Evolutionary conservation across 768 basidiomycete species (phyloP).

Genomic region (Mycena kentingensis): DNA sequence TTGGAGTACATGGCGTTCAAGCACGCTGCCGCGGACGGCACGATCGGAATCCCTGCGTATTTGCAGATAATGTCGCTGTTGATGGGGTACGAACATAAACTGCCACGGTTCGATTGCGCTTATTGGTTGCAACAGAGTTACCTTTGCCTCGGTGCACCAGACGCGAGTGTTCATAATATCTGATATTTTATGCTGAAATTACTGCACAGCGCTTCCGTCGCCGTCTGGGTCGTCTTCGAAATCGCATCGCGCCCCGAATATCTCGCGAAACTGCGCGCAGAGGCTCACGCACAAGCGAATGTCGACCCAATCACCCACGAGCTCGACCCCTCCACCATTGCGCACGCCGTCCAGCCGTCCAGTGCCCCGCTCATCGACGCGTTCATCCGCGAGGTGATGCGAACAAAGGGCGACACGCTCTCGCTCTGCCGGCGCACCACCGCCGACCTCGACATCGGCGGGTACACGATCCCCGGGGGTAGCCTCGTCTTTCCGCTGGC

Average conservation of each 20-base stretch:
- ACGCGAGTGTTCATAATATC: constrained; percentile 34
- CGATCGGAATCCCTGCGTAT: constrained; percentile 3
- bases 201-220: constrained; percentile 31
- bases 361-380: constrained; percentile 33
- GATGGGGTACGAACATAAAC: constrained; percentile 25
- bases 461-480: constrained; percentile 35
- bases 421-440: constrained; percentile 31
- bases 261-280: constrained; percentile 30
- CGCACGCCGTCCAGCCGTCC: constrained; percentile 30
- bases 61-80: constrained; percentile 29
- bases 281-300: constrained; percentile 20
- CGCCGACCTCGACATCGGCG: constrained; percentile 24
- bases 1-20: constrained; percentile 19
- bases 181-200: no score
- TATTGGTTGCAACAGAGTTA: constrained; percentile 26
- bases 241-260: constrained; percentile 33
- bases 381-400: constrained; percentile 40
- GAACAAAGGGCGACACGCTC: constrained; percentile 38
- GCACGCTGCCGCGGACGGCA: constrained; percentile 11
- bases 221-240: constrained; percentile 37
- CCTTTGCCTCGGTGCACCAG: constrained; percentile 40
- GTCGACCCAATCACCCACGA: constrained; percentile 25
- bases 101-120: not conserved
- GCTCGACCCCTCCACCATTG: constrained; percentile 25
- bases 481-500: constrained; percentile 32